phyloP scores from a whole-genome alignment of 805 yeast genomes.

The Saturnispora mendoncae region DNA sequence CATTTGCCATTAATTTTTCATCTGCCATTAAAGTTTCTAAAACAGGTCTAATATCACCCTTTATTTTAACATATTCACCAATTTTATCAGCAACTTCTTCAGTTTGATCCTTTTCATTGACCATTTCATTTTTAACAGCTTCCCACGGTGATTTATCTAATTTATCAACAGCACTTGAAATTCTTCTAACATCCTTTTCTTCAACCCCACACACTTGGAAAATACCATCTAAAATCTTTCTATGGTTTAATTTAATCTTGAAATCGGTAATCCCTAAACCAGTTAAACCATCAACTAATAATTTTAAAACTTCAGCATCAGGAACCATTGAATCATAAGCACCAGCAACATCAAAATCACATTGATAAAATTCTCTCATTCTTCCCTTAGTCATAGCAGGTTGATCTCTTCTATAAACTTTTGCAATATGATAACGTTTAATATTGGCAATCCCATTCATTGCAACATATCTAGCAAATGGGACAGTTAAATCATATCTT shows the following conservation, averaged over 20 bases:
- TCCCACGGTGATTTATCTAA: slow-evolving; percentile 95
- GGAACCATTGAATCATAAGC: slow-evolving; percentile 90
- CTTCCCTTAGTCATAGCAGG: slow-evolving; percentile 99
- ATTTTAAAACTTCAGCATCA: slow-evolving; percentile 79
- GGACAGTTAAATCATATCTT: slow-evolving; percentile 95
- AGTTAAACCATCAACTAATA: slow-evolving; percentile 77
- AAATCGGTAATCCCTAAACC: slow-evolving; percentile 81
- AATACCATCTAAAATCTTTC: slow-evolving; percentile 92
- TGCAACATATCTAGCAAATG: slow-evolving; percentile 95
- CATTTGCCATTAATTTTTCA: slow-evolving; percentile 52
- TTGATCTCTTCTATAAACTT: slow-evolving; percentile 97
- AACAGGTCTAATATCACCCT: slow-evolving; percentile 64
- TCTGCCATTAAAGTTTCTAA: slow-evolving; percentile 48
- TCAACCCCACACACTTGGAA: slow-evolving; percentile 92
- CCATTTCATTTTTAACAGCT: slow-evolving; percentile 85
- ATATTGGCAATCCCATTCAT: slow-evolving; percentile 85
- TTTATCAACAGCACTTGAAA: slow-evolving; percentile 94
- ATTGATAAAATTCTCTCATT: slow-evolving; percentile 99
- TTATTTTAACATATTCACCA: slow-evolving; percentile 82
- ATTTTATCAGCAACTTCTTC: slow-evolving; percentile 90
- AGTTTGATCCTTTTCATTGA: slow-evolving; percentile 79
- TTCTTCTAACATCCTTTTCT: slow-evolving; percentile 86
- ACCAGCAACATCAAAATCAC: slow-evolving; percentile 98
- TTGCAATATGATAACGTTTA: slow-evolving; percentile 94
- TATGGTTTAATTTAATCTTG: slow-evolving; percentile 87